These are phyloP conservation scores for Penicillium sp. DNA, from an alignment of 2,329 filamentous ascomycete genomes.

Conservation along the genomic window DNA sequence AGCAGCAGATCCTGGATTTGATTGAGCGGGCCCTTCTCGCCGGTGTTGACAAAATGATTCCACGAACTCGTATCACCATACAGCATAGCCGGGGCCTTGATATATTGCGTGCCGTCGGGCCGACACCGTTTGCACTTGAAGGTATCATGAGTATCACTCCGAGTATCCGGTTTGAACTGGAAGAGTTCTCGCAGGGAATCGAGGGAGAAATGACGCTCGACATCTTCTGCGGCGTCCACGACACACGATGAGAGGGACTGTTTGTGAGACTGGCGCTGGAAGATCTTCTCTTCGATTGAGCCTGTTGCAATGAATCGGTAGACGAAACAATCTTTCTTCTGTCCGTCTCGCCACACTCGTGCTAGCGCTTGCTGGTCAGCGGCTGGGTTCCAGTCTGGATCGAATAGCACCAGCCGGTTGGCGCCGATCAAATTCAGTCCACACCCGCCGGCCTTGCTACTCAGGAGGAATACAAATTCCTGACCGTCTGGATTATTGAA, in stretches of 20 bases:
- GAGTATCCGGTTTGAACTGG: constrained; percentile 81
- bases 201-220: constrained; percentile 91
- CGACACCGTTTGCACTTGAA: constrained; percentile 98
- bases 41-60: constrained; percentile 91
- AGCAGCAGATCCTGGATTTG: constrained; percentile 88
- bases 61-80: constrained; percentile 99
- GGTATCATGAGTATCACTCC: constrained; percentile 93
- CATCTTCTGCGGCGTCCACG: constrained; percentile 93
- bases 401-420: constrained; percentile 91
- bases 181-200: constrained; percentile 91
- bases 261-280: constrained; percentile 97
- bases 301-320: constrained; percentile 99
- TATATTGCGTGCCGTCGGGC: constrained; percentile 77
- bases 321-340: constrained; percentile 99
- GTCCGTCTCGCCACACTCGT: constrained; percentile 96
- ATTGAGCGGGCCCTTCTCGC: constrained; percentile 62
- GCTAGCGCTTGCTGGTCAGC: constrained; percentile 96
- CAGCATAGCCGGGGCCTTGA: constrained; percentile 91
- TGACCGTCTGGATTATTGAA: constrained; percentile 90
- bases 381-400: constrained; percentile 97
- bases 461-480: constrained; percentile 94
- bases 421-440: constrained; percentile 94
- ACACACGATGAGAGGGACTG: constrained; percentile 95
- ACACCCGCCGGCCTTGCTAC: constrained; percentile 93
- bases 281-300: constrained; percentile 98